Evolutionary conservation across 192 early-diverging fungal genomes (phyloP).

Genomic region (Podochytrium sp.): DNA sequence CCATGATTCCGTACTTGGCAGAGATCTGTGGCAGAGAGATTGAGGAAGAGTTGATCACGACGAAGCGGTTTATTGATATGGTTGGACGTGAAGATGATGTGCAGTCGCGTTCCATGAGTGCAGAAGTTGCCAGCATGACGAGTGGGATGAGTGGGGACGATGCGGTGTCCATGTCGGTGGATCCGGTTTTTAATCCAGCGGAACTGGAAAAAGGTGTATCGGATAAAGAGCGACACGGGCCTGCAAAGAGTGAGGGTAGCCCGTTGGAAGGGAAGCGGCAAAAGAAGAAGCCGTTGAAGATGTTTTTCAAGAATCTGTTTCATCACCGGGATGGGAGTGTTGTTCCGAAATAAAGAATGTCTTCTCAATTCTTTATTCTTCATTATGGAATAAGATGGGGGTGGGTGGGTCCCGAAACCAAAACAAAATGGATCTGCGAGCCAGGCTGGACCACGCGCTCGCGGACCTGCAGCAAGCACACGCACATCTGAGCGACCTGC

Average conservation of each 20-base stretch:
- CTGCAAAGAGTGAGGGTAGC: neutral
- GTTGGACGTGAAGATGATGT: constrained; percentile 13
- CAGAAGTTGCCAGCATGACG: neutral
- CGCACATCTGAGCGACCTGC: neutral
- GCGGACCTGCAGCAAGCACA: neutral
- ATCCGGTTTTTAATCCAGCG: neutral
- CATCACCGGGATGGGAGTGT: neutral
- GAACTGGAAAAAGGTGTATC: neutral
- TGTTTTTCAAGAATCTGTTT: constrained; percentile 19
- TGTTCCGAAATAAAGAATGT: too few species aligned
- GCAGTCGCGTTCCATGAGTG: too few species aligned
- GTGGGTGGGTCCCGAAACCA: too few species aligned
- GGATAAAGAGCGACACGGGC: neutral
- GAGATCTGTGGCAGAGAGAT: constrained; percentile 53
- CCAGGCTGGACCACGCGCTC: neutral
- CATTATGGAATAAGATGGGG: too few species aligned
- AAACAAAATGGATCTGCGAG: neutral
- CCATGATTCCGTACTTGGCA: constrained; percentile 54
- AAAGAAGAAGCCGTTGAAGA: neutral
- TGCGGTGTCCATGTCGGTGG: neutral
- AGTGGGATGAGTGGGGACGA: neutral
- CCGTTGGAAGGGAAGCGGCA: neutral
- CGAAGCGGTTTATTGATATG: constrained; percentile 17
- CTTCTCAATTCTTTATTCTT: too few species aligned
- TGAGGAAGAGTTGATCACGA: constrained; percentile 38